Evolutionary conservation across 768 basidiomycete genomes (phyloP), one percentile per base, ranked within the genome.

Genomic region (Boletus sp.): DNA sequence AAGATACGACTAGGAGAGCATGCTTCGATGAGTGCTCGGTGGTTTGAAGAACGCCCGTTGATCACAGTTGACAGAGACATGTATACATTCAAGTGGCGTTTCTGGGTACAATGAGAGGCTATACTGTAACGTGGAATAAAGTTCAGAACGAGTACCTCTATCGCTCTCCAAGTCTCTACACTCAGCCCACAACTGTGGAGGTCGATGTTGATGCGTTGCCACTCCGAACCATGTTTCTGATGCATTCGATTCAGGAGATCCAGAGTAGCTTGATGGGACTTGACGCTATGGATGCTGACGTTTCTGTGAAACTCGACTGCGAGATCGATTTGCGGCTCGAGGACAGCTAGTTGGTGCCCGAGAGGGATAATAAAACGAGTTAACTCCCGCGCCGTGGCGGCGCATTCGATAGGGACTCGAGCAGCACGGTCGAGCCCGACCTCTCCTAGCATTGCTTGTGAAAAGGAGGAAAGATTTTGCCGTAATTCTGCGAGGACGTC

Each of bases 181-280:
- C 89, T 92, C 61, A 94, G 73, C 0, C 92, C 91, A 66, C 93
- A 98, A 46, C 89, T 92, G 70, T 99, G 96, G 63, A 99, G 71
- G 68, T 96, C 94, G 47, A 98, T 73, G 64, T 86, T 95, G 67
- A 97, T 85, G 18, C 67, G 68, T 48, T 75, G 72, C 81, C 89
- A 94, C 24, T 70, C 73, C 8, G 75, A 69, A 6, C 83, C 82
- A 54, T 89, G 78, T 66, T 79, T 82, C 59, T 77, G 71, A 49
- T 79, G 73, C 79, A 93, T 83, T 44, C 76, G 76, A 30, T 75
- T 72, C 24, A 98, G 70, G 35, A 93, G 71, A 17, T 89, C 84
- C 32, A 84, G 61, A 1, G 92, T 93, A 54, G 76, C 84, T 64
- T 83, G 76, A 44, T 85, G 85, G 10, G 83, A 79, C 69, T 90